Base-by-base conservation (phyloP, 1,284 basidiomycete species). In the Trichosporon sp. region DNA sequence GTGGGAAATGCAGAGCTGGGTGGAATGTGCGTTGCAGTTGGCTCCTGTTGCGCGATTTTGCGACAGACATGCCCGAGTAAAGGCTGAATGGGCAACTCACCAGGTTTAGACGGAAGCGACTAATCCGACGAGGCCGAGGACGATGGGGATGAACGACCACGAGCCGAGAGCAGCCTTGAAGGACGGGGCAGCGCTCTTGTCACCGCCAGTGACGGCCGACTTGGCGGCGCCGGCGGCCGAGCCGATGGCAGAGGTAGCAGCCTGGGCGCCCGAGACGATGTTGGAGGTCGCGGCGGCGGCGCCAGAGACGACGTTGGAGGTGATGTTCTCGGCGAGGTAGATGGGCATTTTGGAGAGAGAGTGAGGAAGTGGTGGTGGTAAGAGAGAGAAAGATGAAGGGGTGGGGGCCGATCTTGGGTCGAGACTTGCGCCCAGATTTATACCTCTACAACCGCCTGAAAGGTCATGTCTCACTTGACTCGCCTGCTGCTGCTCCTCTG, bases 41-140 rank as follows among this genome's bases (percentile, higher is more conserved):
- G 38, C 26, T 26, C 26, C 26, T 26, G 26, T 26, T 12, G 38
- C 8, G 38, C 38, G 12, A 37, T 37, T 37, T 37, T 37, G 35
- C 5, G 35, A 10, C 35, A 40, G 38, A 10, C 38, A 46, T n/a
- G 43, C 43, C 16, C 12, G 54, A 11, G 21, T 14, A 12, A 2
- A 31, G 7, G 59, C 11, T 35, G 26, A 26, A 26, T 26, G 26
- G 26, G 26, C 26, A 26, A 63, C 59, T 63, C 59, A 63, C 59
- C n/a, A n/a, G 31, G 14, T 21, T 63, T 63, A 63, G 5, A 63
- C 32, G 1, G 59, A 63, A 10, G 59, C 59, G 32, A 63, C 59
- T 32, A 63, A 21, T 35, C 59, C 59, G 59, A 35, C 59, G 59
- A 63, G 59, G 59, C 59, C 59, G 59, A 63, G 59, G 59, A 63